Evolutionary conservation across 306 rosid species (phyloP).

Genomic region (Ziziphus jujuba): DNA sequence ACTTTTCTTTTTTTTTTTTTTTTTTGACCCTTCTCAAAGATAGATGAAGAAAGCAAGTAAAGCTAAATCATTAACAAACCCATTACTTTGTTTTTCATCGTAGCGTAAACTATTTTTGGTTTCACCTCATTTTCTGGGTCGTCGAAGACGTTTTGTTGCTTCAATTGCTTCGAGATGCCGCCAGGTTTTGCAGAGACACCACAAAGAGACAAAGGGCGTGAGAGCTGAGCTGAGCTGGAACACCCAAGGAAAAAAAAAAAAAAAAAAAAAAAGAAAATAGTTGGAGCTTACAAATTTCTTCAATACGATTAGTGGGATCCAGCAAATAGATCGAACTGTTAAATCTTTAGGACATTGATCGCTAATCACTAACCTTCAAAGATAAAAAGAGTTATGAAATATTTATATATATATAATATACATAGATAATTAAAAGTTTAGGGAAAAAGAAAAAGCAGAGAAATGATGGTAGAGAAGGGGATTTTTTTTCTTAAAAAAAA

Average conservation of each 20-base stretch:
- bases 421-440: no score
- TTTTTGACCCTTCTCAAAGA: neutral
- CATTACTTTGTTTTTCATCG: conserved; percentile 16
- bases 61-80: conserved; percentile 9
- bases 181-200: conserved; percentile 14
- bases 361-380: no score
- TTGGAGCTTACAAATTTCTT: conserved; percentile 1
- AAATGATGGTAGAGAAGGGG: no score
- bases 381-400: no score
- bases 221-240: conserved; percentile 14
- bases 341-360: neutral
- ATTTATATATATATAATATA: no score
- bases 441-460: no score
- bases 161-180: conserved; percentile 20
- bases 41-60: no score
- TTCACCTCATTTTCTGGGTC: conserved; percentile 36
- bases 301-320: conserved; percentile 7
- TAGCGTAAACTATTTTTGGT: conserved; percentile 13
- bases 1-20: neutral
- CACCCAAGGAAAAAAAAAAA: conserved; percentile 12
- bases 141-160: neutral
- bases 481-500: no score
- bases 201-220: conserved; percentile 4
- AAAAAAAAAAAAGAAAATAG: neutral
- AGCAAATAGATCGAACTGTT: neutral